Base-by-base conservation (phyloP, 1,284 basidiomycete genomes). In the Ustilago sp. region DNA sequence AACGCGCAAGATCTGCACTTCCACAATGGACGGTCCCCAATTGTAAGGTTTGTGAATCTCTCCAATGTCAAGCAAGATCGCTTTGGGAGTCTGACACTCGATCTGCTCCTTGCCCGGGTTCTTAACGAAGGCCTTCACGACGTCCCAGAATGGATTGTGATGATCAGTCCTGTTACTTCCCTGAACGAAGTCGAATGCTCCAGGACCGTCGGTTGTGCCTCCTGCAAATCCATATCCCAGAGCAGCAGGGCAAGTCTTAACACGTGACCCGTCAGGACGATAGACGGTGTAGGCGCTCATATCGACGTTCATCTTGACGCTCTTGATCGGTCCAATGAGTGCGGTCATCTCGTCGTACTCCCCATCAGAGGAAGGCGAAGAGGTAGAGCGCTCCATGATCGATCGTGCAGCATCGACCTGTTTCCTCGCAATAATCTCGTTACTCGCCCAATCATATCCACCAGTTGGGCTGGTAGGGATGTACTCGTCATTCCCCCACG, bases 111-210 rank as follows among this genome's bases (percentile, higher is more conserved):
- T 88, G 0, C 92, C 91, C 1, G 84, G 56, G 28, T 92, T 91
- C 8, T 92, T 93, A 59, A 94, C 85, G n/a, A 88, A 89, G 74
- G 89, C 90, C 89, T 74, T 59, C 68, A 76, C 91, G 41, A 93
- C 80, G 80, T 93, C 89, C 92, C 93, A 94, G 85, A 94, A 92
- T 0, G 92, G 91, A 82, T 94, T 93, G 86, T 91, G 92, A 63
- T 69, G 68, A 55, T 81, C 80, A 15, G 90, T 90, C 9, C 89
- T 88, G 83, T 93, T 93, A 74, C 90, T 88, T 4, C 93, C 92
- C 87, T 94, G 93, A 35, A 91, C 87, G 79, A 94, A 94, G 83
- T 93, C 92, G 74, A 93, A 92, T 0, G 90, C 90, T 15, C 93
- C 93, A 0, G 93, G 93, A 0, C 93, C 93, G 67, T 81, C 92